Evolutionary conservation across 2,329 filamentous ascomycete species (phyloP).

Genomic region (Harringtonia lauricola): DNA sequence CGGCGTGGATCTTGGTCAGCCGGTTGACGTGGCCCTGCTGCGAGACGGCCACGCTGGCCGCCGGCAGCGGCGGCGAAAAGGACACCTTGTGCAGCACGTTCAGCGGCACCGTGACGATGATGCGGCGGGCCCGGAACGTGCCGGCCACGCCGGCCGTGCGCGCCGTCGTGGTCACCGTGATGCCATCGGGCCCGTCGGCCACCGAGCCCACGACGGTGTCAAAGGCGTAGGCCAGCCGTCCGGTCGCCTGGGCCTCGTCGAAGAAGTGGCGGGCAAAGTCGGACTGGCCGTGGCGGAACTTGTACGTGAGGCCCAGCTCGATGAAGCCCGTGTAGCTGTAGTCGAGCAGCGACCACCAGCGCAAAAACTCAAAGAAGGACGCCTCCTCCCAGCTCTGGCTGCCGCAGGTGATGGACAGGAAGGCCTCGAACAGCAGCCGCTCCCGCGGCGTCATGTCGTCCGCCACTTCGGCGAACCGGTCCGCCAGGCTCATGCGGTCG

Average conservation of each 20-base stretch:
- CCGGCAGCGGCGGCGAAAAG: constrained; percentile 28
- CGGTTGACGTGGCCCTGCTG: constrained; percentile 32
- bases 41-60: constrained; percentile 23
- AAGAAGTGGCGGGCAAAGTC: constrained; percentile 33
- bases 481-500: constrained; percentile 27
- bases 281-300: constrained; percentile 31
- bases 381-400: constrained; percentile 29
- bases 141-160: not conserved
- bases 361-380: constrained; percentile 34
- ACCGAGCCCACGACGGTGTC: constrained; percentile 24
- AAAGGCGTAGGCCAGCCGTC: constrained; percentile 27
- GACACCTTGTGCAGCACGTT: constrained; percentile 29
- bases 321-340: constrained; percentile 28
- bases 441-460: constrained; percentile 28
- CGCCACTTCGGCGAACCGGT: constrained; percentile 29
- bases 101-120: constrained; percentile 31
- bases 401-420: constrained; percentile 27
- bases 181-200: not conserved
- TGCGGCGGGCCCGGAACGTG: constrained; percentile 8
- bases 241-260: constrained; percentile 26
- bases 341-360: constrained; percentile 33
- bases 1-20: constrained; percentile 33
- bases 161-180: not conserved
- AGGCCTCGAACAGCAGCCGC: constrained; percentile 25
- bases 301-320: constrained; percentile 28